Base-by-base conservation (phyloP, 768 basidiomycete genomes). In the Phallus indusiatus region DNA sequence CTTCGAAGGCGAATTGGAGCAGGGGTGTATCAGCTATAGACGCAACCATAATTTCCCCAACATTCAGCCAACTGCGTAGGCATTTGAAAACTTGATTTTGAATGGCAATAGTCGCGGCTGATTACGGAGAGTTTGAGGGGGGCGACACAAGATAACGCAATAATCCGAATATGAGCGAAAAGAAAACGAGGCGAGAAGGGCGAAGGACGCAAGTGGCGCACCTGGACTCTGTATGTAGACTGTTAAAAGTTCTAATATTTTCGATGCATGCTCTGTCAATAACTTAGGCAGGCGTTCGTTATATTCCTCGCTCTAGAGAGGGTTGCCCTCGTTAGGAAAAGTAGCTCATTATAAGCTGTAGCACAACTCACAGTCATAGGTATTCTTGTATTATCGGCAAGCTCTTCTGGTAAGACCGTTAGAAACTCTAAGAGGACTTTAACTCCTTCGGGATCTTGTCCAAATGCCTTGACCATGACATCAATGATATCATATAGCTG, bases 171-270 rank as follows among this genome's bases (percentile, higher is more conserved):
- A 46, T 36, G 53, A 60, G 46, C 60, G 47, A 34, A 60, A 42
- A 42, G 47, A 34, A 60, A 42, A 42, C 42, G 14, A 33, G 36
- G 28, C 36, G 51, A 42, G 37, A 28, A 24, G 47, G 35, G 34
- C 47, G 28, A 12, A 52, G 14, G 36, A 22, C 8, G 42, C 11
- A 8, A 71, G 42, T 42, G 42, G 42, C 87, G 61, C 66, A 94
- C 96, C 95, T 61, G 80, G 68, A 3, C 96, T 95, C 64, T 85
- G 84, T 48, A 93, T 81, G 68, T 99, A 99, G 83, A 97, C 81
- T 1, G 85, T 76, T 60, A 99, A 74, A 55, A 97, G 73, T 47
- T 85, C 82, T 53, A 97, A 67, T 10, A 98, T 83, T 67, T 83
- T 78, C 47, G 80, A 75, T 1, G 88, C 79, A 64, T 91, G 88